Evolutionary conservation across 1,139 yeast species (phyloP).

Genomic region (Magnusiomyces tetraspermus): DNA sequence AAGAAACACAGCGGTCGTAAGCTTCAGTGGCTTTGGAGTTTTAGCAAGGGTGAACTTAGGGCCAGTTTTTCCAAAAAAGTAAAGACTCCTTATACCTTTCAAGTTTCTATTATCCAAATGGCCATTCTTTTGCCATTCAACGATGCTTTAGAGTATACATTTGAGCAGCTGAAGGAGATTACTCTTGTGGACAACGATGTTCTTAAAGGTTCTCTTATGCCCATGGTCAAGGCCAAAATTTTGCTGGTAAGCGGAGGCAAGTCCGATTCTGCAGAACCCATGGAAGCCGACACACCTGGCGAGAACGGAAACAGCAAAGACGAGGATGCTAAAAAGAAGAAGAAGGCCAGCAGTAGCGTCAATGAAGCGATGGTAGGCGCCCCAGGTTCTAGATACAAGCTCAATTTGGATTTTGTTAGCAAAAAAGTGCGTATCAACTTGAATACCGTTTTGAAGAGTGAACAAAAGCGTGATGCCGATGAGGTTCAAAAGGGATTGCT

Average conservation of each 20-base stretch:
- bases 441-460: slow-evolving; percentile 72
- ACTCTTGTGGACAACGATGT: slow-evolving; percentile 61
- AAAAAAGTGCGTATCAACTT: slow-evolving; percentile 79
- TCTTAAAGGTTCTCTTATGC: slow-evolving; percentile 65
- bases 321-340: slow-evolving; percentile 26
- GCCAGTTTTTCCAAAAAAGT: slow-evolving; percentile 78
- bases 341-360: slow-evolving; percentile 22
- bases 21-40: slow-evolving; percentile 92
- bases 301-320: background rate
- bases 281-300: slow-evolving; percentile 1
- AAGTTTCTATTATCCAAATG: slow-evolving; percentile 79
- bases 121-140: slow-evolving; percentile 77
- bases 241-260: slow-evolving; percentile 33
- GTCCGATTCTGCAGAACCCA: background rate
- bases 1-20: slow-evolving; percentile 79
- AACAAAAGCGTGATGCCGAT: slow-evolving; percentile 65
- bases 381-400: slow-evolving; percentile 53
- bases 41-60: slow-evolving; percentile 84
- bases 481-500: slow-evolving; percentile 80
- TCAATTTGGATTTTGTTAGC: slow-evolving; percentile 75
- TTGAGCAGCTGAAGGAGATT: slow-evolving; percentile 50
- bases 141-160: slow-evolving; percentile 48
- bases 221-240: slow-evolving; percentile 71
- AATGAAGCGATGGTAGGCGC: slow-evolving; percentile 29
- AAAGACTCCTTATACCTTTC: slow-evolving; percentile 63